Evolutionary conservation across 164 flowering plant genomes (phyloP).

Genomic region (Magnolia kwangsiensis): DNA sequence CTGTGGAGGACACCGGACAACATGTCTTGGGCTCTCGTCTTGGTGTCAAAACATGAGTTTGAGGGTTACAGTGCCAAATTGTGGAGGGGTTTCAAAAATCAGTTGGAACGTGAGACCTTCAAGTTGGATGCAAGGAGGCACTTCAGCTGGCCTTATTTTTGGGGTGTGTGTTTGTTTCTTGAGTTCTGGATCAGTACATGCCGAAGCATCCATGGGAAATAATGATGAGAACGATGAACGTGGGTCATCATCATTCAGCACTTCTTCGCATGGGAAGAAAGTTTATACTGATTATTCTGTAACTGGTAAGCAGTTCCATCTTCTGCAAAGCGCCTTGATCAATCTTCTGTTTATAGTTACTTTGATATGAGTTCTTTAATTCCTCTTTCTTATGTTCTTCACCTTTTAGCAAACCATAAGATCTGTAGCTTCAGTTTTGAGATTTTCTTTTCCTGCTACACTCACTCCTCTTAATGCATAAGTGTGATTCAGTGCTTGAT

Average conservation of each 20-base stretch:
- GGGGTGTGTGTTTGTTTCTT: constrained; percentile 58
- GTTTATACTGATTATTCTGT: constrained; percentile 74
- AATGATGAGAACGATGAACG: constrained; percentile 23
- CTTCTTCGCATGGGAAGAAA: constrained; percentile 63
- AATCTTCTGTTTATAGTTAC: not conserved
- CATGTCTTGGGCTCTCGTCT: constrained; percentile 34
- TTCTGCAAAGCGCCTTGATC: not conserved
- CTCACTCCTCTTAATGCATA: not conserved
- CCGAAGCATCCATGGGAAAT: constrained; percentile 43
- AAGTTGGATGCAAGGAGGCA: constrained; percentile 38
- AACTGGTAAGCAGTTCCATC: constrained; percentile 46
- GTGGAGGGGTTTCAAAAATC: constrained; percentile 31
- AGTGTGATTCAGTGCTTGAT: not conserved
- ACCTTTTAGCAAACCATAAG: too few relatives aligned
- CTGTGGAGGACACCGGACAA: constrained; percentile 20
- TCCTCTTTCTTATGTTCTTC: too few relatives aligned
- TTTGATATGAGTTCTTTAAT: too few relatives aligned
- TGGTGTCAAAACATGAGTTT: constrained; percentile 30
- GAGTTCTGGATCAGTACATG: constrained; percentile 45
- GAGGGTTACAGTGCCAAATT: constrained; percentile 38
- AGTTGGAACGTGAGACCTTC: constrained; percentile 35
- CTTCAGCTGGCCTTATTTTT: constrained; percentile 41
- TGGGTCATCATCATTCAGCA: constrained; percentile 23
- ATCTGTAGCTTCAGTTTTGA: not conserved
- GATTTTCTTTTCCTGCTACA: not conserved